A percentile compares a stretch with the other conserved stretches of the same genome.
phyloP scores from a whole-genome alignment of 2,329 filamentous ascomycete species.

The Aspergillus arachidicola region DNA sequence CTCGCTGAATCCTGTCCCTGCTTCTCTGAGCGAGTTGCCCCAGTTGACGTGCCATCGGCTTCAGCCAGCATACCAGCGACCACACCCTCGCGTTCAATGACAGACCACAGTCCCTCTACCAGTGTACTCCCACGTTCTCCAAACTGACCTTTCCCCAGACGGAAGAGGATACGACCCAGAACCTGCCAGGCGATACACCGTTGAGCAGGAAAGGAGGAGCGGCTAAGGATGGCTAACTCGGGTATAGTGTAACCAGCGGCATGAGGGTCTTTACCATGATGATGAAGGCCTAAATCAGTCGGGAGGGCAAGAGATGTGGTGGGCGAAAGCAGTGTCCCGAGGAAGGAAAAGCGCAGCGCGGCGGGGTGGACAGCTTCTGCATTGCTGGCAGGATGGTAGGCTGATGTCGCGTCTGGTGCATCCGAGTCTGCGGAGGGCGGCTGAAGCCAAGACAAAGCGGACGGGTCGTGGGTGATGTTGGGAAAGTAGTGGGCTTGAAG shows the following conservation, averaged over 20 bases:
- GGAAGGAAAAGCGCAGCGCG: constrained; percentile 86
- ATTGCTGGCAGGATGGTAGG: constrained; percentile 78
- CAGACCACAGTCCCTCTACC: constrained; percentile 80
- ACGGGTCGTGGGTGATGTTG: constrained; percentile 78
- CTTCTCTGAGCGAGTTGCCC: constrained; percentile 32
- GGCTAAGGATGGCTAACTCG: constrained; percentile 78
- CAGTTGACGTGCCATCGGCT: constrained; percentile 52
- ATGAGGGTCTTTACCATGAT: constrained; percentile 89
- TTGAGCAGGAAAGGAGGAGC: constrained; percentile 82
- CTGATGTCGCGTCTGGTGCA: constrained; percentile 66
- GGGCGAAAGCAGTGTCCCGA: constrained; percentile 77
- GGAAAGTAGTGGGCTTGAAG: constrained; percentile 95
- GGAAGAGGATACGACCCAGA: constrained; percentile 79
- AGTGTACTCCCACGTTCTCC: constrained; percentile 64
- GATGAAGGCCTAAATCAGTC: constrained; percentile 79
- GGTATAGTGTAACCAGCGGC: constrained; percentile 91
- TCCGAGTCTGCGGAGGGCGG: constrained; percentile 66
- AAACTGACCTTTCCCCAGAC: constrained; percentile 74
- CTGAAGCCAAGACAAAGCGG: constrained; percentile 87
- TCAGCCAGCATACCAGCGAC: constrained; percentile 77
- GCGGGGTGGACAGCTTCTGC: constrained; percentile 67
- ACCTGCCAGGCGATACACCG: constrained; percentile 91
- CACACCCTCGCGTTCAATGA: constrained; percentile 74
- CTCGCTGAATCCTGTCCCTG: neutral
- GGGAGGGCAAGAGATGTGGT: constrained; percentile 73